These are phyloP conservation scores for Monosporozyma unispora DNA, from an alignment of 805 yeast genomes.

Conservation along the genomic window DNA sequence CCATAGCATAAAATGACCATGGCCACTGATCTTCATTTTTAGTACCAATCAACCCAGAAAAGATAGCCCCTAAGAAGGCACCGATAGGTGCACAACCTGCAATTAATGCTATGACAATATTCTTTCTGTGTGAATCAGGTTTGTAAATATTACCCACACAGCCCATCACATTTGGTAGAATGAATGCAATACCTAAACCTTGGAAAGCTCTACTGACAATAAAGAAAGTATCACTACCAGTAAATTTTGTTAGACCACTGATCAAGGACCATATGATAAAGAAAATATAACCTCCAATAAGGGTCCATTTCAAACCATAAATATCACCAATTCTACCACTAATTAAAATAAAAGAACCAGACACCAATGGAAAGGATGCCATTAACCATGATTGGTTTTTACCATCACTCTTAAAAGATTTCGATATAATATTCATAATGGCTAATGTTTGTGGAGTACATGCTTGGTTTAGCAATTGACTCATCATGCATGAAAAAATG, in stretches of 20 bases:
- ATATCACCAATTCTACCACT: conserved; percentile 68
- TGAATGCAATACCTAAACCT: conserved; percentile 53
- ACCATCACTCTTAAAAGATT: conserved; percentile 26
- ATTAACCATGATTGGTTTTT: conserved; percentile 50
- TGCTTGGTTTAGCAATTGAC: conserved; percentile 36
- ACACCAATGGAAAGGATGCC: conserved; percentile 62
- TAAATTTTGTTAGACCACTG: conserved; percentile 48
- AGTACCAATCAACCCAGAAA: conserved; percentile 38
- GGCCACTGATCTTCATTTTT: conserved; percentile 17
- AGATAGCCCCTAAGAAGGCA: conserved; percentile 43
- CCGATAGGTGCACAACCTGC: conserved; percentile 59
- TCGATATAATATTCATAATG: conserved; percentile 29
- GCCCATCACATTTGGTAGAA: conserved; percentile 53
- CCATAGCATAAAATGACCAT: conserved; percentile 26
- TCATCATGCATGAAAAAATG: conserved; percentile 25
- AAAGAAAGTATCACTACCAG: conserved; percentile 42
- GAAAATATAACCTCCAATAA: conserved; percentile 49
- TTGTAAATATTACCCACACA: conserved; percentile 40
- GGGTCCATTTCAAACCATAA: conserved; percentile 50
- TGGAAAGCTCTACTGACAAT: conserved; percentile 48
- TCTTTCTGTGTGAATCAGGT: conserved; percentile 36
- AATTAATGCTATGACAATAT: conserved; percentile 43
- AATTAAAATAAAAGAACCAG: conserved; percentile 62
- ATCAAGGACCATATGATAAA: conserved; percentile 48
- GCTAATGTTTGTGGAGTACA: conserved; percentile 34